Evolutionary conservation across 2,329 filamentous ascomycete species (phyloP).

Genomic region (Hirsutella minnesotensis): DNA sequence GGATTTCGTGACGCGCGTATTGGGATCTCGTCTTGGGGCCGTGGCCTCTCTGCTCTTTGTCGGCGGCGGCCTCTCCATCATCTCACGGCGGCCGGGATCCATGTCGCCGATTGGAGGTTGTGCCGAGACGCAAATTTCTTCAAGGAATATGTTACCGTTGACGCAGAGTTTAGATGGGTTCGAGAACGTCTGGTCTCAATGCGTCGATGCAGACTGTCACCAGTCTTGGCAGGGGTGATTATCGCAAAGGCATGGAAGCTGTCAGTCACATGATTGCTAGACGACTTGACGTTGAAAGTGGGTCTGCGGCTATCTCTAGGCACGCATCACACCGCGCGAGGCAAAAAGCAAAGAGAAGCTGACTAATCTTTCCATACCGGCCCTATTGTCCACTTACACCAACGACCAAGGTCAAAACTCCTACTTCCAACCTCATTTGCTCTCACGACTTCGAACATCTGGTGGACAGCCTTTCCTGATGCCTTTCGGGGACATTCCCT

Average conservation of each 20-base stretch:
- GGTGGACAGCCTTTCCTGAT: no score
- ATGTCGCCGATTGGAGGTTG: constrained; percentile 24
- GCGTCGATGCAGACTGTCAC: no score
- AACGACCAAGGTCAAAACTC: background rate
- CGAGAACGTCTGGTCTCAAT: no score
- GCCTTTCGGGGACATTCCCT: no score
- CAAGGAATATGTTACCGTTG: no score
- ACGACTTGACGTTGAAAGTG: background rate
- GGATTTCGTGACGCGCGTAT: constrained; percentile 44
- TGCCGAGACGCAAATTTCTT: no score
- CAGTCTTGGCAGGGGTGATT: background rate
- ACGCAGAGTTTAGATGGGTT: no score
- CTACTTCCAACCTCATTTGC: no score
- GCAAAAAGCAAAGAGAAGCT: background rate
- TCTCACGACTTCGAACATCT: no score
- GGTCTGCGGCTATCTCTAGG: background rate
- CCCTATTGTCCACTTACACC: no score
- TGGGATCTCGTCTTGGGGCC: constrained; percentile 42
- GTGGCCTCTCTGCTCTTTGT: constrained; percentile 35
- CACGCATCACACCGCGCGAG: no score
- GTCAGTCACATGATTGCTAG: background rate
- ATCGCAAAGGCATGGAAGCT: background rate
- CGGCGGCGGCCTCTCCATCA: constrained; percentile 38
- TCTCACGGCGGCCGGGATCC: constrained; percentile 42
- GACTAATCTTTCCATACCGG: background rate